phyloP scores from a whole-genome alignment of 768 basidiomycete species.

The Tephrocybe rancida region DNA sequence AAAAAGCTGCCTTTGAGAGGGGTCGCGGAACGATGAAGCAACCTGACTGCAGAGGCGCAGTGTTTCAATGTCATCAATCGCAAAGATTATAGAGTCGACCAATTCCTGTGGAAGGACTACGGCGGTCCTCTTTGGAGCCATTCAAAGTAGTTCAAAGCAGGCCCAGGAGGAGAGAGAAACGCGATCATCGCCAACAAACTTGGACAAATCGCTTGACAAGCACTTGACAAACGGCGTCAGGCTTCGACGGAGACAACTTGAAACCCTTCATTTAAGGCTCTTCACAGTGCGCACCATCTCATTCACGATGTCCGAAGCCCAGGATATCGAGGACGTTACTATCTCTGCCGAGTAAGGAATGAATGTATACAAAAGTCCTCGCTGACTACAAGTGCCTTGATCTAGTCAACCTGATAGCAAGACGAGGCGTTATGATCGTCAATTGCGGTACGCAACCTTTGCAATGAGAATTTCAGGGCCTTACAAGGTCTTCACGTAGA shows the following conservation, averaged over 20 bases:
- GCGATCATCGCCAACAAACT: neutral
- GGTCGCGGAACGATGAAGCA: neutral
- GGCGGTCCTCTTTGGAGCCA: neutral
- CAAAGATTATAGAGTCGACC: neutral
- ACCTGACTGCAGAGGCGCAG: neutral
- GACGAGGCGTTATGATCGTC: slow-evolving; percentile 91
- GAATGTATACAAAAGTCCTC: neutral
- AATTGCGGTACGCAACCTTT: slow-evolving; percentile 67
- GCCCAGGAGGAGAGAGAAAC: too few relatives aligned
- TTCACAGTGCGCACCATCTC: neutral
- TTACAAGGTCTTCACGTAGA: slow-evolving; percentile 34
- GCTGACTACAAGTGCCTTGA: neutral
- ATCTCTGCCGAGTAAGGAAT: neutral
- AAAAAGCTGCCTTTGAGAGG: neutral
- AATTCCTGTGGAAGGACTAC: neutral
- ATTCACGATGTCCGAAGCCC: neutral
- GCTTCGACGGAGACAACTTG: too few relatives aligned
- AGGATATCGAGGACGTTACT: neutral
- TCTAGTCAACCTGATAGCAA: slow-evolving; percentile 79
- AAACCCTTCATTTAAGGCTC: neutral
- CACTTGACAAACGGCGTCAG: too few relatives aligned
- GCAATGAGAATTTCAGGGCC: neutral
- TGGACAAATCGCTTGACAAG: neutral
- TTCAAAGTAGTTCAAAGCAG: neutral
- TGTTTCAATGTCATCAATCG: neutral